Base-by-base conservation (phyloP, 2,329 filamentous ascomycete species). In the Geosmithia putterillii region DNA sequence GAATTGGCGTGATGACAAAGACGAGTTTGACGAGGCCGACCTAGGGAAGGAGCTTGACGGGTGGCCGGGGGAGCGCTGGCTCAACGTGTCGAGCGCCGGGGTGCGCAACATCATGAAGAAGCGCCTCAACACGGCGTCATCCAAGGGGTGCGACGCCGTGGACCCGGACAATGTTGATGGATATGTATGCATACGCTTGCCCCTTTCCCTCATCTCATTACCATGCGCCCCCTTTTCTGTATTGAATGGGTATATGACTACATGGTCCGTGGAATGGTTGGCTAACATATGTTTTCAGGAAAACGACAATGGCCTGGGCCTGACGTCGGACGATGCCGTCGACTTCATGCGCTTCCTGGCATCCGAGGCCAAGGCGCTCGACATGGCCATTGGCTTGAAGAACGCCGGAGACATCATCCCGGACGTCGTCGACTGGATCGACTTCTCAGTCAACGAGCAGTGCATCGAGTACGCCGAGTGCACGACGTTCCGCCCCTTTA, bases 111-210 rank as follows among this genome's bases (percentile, higher is more conserved):
- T 86, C 52, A 86, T 86, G 79, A 61, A 60, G 43, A 54, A 58
- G 28, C 70, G 81, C 19, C 72, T 86, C 32, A 64, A 73, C 40
- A 52, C 77, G 36, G 82, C 83, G 0, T 59, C 59, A 17, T 47
- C 65, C 21, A 83, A 83, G 56, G 77, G 78, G 4, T 85, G 81
- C 50, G 73, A 83, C 53, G 82, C 74, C 4, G 71, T 86, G 7
- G 81, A 86, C 55, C 78, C 81, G 0, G 81, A 86, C 54, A 86
- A 86, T 50, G 71, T 85, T 6, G 81, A 84, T 52, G 79, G 69
- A 3, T 84, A 76, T 54, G 67, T 71, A 52, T 60, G 66, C 64
- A 35, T 42, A 6, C 21, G 25, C 38, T 17, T 18, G 23, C 6
- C 15, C 17, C 17, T 14, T 21, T 17, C 32, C 12, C 32, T 35